Conservation (phyloP, 176 grass and related monocot species). For the Stipa capillata region DNA sequence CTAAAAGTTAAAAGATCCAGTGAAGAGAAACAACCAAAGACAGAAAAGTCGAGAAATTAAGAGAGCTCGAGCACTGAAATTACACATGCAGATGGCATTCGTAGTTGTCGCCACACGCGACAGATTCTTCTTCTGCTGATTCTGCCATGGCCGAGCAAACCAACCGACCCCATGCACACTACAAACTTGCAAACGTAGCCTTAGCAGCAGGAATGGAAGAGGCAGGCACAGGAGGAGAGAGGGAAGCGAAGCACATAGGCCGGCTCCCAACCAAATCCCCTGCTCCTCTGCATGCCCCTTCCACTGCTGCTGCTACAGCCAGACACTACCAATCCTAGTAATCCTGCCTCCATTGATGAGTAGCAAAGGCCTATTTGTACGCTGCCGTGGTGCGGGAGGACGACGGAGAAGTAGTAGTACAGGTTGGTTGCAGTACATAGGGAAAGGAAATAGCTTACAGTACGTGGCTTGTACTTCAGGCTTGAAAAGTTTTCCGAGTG, state of each 20-base stretch:
- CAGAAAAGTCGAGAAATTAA: not conserved
- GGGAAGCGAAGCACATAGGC: not conserved
- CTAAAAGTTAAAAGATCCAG: not conserved
- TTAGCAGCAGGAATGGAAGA: slow-evolving; percentile 58
- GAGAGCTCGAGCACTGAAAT: not conserved
- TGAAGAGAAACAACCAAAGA: too few relatives aligned
- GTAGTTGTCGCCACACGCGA: not conserved
- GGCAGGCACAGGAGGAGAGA: slow-evolving; percentile 51
- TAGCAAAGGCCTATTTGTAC: slow-evolving; percentile 24
- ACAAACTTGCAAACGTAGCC: not conserved
- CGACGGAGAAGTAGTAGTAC: slow-evolving; percentile 2
- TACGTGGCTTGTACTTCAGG: slow-evolving; percentile 9
- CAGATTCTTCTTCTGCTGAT: not conserved
- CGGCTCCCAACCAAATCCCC: not conserved
- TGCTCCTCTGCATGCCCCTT: slow-evolving; percentile 99
- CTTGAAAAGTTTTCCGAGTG: not conserved
- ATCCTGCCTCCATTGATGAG: not conserved
- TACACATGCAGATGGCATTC: not conserved
- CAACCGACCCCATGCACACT: not conserved
- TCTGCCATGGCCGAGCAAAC: not conserved
- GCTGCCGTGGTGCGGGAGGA: not conserved
- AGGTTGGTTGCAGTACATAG: slow-evolving; percentile 34
- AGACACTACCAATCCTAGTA: not conserved
- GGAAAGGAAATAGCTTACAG: not conserved
- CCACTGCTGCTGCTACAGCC: slow-evolving; percentile 57